Conservation (phyloP, 441 rosid species). For the Omphalea diandra region DNA sequence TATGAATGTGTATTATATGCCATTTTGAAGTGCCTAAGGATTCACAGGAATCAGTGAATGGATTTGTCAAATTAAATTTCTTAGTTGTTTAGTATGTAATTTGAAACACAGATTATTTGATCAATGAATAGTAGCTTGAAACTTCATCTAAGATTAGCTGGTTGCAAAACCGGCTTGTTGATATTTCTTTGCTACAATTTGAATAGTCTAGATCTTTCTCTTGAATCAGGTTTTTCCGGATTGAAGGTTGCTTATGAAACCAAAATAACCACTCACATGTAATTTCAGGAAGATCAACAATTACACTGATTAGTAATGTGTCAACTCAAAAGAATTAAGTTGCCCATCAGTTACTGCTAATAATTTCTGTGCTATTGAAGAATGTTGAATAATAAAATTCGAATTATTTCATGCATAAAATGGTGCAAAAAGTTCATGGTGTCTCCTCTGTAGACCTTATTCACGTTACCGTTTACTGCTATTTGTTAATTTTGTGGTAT, state of each 20-base stretch:
- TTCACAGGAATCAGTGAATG: background rate
- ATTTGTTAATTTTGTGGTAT: background rate
- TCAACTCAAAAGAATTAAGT: too few species aligned
- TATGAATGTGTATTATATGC: background rate
- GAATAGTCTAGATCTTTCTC: background rate
- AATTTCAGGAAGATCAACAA: background rate
- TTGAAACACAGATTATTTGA: background rate
- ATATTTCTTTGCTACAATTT: background rate
- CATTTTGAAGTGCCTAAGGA: background rate
- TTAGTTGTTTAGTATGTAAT: constrained; percentile 1
- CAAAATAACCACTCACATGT: background rate
- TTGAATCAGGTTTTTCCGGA: background rate
- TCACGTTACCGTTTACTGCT: background rate
- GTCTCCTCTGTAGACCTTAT: background rate
- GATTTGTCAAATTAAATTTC: constrained; percentile 1
- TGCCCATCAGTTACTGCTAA: background rate
- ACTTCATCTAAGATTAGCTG: background rate
- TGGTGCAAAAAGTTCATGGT: background rate
- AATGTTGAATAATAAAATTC: background rate
- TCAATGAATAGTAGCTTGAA: background rate
- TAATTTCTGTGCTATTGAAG: background rate
- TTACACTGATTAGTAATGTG: background rate
- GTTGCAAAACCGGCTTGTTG: constrained; percentile 3
- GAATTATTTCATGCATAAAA: background rate
- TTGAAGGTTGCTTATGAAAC: background rate